These are phyloP conservation scores for Drosera spatulata DNA, from an alignment of 179 eudicot genomes.

Conservation along the genomic window DNA sequence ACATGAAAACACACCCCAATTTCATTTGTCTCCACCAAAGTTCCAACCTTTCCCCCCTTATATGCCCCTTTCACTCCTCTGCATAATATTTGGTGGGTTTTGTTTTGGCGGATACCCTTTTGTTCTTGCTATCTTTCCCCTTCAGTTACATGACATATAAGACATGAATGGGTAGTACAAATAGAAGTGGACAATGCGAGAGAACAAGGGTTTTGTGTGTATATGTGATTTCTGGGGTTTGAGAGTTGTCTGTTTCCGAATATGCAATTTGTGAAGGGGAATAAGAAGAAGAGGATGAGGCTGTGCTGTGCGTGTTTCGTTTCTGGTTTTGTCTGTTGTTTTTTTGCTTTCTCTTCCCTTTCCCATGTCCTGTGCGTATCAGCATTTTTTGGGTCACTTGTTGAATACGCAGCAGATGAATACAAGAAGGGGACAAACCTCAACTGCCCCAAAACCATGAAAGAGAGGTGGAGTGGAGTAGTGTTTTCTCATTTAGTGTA, in stretches of 20 bases:
- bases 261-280: slow-evolving; percentile 44
- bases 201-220: too few relatives aligned
- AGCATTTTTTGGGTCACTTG: not conserved
- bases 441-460: too few relatives aligned
- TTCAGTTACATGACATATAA: too few relatives aligned
- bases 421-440: not conserved
- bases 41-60: slow-evolving; percentile 4
- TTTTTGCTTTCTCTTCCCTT: not conserved
- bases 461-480: too few relatives aligned
- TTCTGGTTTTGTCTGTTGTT: not conserved
- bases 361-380: not conserved
- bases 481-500: too few relatives aligned
- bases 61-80: slow-evolving; percentile 11
- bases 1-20: slow-evolving; percentile 10
- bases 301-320: slow-evolving; percentile 10
- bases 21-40: slow-evolving; percentile 2
- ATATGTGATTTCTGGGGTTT: too few relatives aligned
- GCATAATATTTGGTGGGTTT: too few relatives aligned
- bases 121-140: too few relatives aligned
- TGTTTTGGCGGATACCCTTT: too few relatives aligned
- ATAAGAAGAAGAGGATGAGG: too few relatives aligned
- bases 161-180: too few relatives aligned
- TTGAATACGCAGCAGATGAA: not conserved
- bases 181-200: too few relatives aligned
- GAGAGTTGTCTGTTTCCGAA: slow-evolving; percentile 17